These are phyloP conservation scores for Athelia psychrophila DNA, from an alignment of 1,284 basidiomycete genomes.

Conservation along the genomic window DNA sequence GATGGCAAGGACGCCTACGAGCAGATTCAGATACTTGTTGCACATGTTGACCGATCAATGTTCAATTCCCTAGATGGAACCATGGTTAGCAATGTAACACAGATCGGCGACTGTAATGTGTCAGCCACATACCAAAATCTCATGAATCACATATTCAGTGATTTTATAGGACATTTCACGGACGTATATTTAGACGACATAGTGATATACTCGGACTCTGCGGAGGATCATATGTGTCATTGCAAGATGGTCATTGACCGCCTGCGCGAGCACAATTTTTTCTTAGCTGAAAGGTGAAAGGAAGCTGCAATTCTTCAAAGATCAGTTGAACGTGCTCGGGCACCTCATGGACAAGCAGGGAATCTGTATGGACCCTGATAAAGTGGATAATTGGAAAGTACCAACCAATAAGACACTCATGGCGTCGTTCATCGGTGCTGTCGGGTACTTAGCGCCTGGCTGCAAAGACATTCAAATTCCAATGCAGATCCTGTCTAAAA, in stretches of 20 bases:
- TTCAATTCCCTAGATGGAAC: slow-evolving; percentile 32
- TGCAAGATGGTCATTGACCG: not conserved
- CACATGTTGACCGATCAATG: slow-evolving; percentile 20
- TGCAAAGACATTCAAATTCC: slow-evolving; percentile 15
- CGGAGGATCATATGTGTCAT: not conserved
- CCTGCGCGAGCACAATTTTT: not conserved
- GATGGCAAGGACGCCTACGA: slow-evolving; percentile 31
- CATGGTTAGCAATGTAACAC: slow-evolving; percentile 33
- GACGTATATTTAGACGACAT: not conserved
- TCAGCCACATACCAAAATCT: slow-evolving; percentile 30
- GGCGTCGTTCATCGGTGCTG: slow-evolving; percentile 20
- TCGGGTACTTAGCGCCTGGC: slow-evolving; percentile 20
- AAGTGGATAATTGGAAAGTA: not conserved
- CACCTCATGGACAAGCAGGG: not conserved
- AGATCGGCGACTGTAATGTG: slow-evolving; percentile 35
- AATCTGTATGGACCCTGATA: not conserved
- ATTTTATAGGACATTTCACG: not conserved
- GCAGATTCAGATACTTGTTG: slow-evolving; percentile 26
- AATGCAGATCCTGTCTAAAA: slow-evolving; percentile 13
- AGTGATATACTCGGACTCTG: not conserved
- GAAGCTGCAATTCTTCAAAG: not conserved
- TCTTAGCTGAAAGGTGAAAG: not conserved
- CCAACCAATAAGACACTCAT: slow-evolving; percentile 8
- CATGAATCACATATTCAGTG: slow-evolving; percentile 29
- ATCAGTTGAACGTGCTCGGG: not conserved